These are phyloP conservation scores for Capsella rubella DNA, from an alignment of 441 rosid genomes.

Conservation along the genomic window DNA sequence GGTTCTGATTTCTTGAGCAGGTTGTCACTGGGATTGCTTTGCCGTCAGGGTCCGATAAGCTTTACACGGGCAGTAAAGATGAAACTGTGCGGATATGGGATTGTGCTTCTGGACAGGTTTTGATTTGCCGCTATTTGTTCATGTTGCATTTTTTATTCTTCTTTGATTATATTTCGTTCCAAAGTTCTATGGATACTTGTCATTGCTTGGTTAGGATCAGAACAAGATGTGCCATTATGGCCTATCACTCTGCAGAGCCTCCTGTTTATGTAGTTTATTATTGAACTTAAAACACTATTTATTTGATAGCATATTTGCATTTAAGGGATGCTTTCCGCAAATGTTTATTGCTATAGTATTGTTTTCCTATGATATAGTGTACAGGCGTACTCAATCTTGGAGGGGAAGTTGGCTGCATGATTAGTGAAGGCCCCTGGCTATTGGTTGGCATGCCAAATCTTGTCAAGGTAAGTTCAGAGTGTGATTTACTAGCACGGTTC, in stretches of 20 bases:
- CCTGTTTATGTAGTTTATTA: background rate
- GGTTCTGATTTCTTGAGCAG: slow-evolving; percentile 50
- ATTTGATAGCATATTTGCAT: slow-evolving; percentile 13
- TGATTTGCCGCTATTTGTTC: background rate
- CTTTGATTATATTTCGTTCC: slow-evolving; percentile 3
- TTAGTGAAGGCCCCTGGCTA: slow-evolving; percentile 97
- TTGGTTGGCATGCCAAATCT: slow-evolving; percentile 88
- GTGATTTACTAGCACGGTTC: slow-evolving; percentile 22
- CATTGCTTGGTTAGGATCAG: slow-evolving; percentile 11
- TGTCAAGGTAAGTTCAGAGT: slow-evolving; percentile 67
- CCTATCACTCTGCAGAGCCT: background rate
- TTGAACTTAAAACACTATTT: background rate
- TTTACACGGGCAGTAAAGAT: slow-evolving; percentile 89
- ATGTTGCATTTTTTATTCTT: slow-evolving; percentile 51
- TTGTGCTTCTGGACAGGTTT: slow-evolving; percentile 94
- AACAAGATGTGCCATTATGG: slow-evolving; percentile 8
- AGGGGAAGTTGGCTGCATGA: slow-evolving; percentile 92
- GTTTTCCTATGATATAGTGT: slow-evolving; percentile 59
- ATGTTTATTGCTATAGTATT: background rate
- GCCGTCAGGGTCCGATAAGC: slow-evolving; percentile 88
- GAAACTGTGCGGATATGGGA: slow-evolving; percentile 90
- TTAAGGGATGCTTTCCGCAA: slow-evolving; percentile 3
- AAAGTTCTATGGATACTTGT: slow-evolving; percentile 39
- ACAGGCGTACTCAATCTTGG: slow-evolving; percentile 67
- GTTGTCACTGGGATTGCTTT: slow-evolving; percentile 85